phyloP scores from a whole-genome alignment of 495 filamentous ascomycete genomes.

The Friedmanniomyces simplex region DNA sequence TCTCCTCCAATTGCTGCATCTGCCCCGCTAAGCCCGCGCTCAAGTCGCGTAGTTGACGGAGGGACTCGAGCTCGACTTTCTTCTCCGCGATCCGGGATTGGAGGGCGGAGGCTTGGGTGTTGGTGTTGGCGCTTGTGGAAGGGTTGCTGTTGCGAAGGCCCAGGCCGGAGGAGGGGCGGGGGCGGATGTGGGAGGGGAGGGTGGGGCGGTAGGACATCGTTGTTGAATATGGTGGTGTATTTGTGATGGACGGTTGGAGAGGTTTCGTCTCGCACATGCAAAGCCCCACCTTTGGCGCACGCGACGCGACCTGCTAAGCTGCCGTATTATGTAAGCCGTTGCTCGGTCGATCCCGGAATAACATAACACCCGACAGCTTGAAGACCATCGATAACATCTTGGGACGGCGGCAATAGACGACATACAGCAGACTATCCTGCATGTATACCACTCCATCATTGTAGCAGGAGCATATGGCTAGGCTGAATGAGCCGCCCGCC shows the following conservation, averaged over 20 bases:
- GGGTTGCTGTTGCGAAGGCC: slow-evolving; percentile 26
- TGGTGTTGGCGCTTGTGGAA: slow-evolving; percentile 29
- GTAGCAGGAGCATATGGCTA: slow-evolving; percentile 53
- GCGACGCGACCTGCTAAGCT: neutral
- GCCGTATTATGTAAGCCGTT: neutral
- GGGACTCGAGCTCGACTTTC: slow-evolving; percentile 80
- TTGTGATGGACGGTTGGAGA: neutral
- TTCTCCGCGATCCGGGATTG: slow-evolving; percentile 84
- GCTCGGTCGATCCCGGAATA: neutral
- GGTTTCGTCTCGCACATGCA: neutral
- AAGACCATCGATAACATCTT: neutral
- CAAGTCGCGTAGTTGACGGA: slow-evolving; percentile 77
- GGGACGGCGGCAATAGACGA: neutral
- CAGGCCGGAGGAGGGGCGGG: slow-evolving; percentile 50
- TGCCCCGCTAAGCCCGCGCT: slow-evolving; percentile 77
- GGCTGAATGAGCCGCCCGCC: slow-evolving; percentile 70
- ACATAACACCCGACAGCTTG: neutral
- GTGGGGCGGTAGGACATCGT: slow-evolving; percentile 33
- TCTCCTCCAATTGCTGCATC: slow-evolving; percentile 84
- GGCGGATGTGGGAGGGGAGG: slow-evolving; percentile 16
- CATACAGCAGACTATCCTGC: neutral
- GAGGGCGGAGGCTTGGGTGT: slow-evolving; percentile 71
- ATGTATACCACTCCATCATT: neutral
- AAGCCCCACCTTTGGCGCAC: neutral
- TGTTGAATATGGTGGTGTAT: slow-evolving; percentile 30